Base-by-base conservation (phyloP, 495 filamentous ascomycete species). In the Penicillium verhagenii region DNA sequence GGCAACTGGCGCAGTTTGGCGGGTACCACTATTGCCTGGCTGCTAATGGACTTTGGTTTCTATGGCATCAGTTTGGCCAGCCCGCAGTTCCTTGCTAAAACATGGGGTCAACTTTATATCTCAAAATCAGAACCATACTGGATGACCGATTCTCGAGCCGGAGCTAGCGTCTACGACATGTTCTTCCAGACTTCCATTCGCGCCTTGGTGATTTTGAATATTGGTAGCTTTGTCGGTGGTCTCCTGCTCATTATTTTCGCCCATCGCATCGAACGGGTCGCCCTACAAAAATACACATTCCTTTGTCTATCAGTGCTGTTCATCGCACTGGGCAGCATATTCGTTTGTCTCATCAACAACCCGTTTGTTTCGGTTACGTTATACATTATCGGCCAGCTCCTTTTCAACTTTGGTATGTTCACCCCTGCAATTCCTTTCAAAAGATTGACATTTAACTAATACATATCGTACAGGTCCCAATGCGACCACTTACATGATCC, bases 401-500 rank as follows among this genome's bases (percentile, higher is more conserved):
- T 86, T n/a, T 88, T 87, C 69, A 86, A 87, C 56, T 75, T 86
- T 23, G 84, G 84, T 66, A 65, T 57, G 16, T 26, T 25, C 24
- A 8, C 43, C 28, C 25, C 24, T 47, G 10, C 40, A 18, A 13
- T 3, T 33, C 14, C 24, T 21, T 49, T n/a, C n/a, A n/a, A n/a
- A n/a, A n/a, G n/a, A n/a, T n/a, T 13, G 14, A 21, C 35, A 33
- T 31, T 53, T 60, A 52, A 69, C 50, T 43, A 23, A 52, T 26
- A n/a, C n/a, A n/a, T n/a, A 24, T 37, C 14, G n/a, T 13, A 9
- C 47, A 72, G 74, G 75, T 31, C 81, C 82, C 28, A 86, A 85
- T 58, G 79, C 79, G 20, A 79, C 83, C 26, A 83, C 79, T 1
- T 87, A 86, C 60, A 85, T 86, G 53, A 75, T 83, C 44, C 81